These are phyloP conservation scores for Hypocreales sp. DNA, from an alignment of 2,329 filamentous ascomycete species.

Conservation along the genomic window DNA sequence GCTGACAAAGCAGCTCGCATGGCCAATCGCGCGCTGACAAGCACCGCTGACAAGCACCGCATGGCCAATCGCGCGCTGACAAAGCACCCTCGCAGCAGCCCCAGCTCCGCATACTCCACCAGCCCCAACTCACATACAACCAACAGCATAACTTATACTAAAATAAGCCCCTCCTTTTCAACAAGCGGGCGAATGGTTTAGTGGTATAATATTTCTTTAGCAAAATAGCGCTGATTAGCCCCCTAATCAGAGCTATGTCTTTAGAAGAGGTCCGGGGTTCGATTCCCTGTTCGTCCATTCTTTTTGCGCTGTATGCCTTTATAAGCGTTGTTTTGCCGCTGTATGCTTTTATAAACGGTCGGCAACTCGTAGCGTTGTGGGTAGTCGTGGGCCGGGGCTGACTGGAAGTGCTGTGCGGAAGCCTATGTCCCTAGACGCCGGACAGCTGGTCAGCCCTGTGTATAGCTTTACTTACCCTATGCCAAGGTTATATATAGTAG, in stretches of 20 bases:
- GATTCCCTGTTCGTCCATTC: constrained; percentile 17
- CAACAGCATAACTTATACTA: not conserved
- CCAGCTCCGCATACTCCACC: not conserved
- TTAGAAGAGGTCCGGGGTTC: constrained; percentile 16
- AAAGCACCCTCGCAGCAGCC: not conserved
- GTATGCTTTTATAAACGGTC: too few relatives aligned
- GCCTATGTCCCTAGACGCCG: too few relatives aligned
- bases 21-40: not conserved
- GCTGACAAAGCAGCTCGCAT: too few relatives aligned
- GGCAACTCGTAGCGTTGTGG: too few relatives aligned
- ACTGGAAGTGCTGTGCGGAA: too few relatives aligned
- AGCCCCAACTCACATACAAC: not conserved
- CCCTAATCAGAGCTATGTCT: not conserved
- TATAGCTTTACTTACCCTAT: too few relatives aligned
- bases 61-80: not conserved
- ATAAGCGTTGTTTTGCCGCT: too few relatives aligned
- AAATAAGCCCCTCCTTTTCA: not conserved
- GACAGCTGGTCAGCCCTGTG: too few relatives aligned
- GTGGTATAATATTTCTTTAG: constrained; percentile 10
- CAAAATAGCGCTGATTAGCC: not conserved
- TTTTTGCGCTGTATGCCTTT: too few relatives aligned
- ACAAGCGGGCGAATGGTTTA: constrained; percentile 8
- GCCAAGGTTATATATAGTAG: too few relatives aligned
- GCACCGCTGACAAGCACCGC: not conserved
- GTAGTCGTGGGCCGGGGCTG: too few relatives aligned